Evolutionary conservation across 352 stramenopile species (phyloP).

Genomic region (Blastocystis sp.): DNA sequence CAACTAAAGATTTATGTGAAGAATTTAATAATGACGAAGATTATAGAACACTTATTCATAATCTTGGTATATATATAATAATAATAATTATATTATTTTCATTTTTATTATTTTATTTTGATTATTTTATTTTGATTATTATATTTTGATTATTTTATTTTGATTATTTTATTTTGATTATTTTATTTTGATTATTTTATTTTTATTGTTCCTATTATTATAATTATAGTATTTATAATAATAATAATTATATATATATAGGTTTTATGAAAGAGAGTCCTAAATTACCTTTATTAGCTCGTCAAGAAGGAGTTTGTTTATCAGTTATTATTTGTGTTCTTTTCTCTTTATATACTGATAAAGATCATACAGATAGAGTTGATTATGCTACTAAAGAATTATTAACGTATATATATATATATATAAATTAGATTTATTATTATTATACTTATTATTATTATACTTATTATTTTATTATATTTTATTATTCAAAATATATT

Average conservation of each 20-base stretch:
- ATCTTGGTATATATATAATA: slow-evolving; percentile 24
- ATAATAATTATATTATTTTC: no score
- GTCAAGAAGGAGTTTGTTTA: slow-evolving; percentile 22
- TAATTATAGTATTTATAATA: no score
- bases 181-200: no score
- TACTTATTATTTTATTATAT: no score
- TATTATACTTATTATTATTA: no score
- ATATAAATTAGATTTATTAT: no score
- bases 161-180: no score
- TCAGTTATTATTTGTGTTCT: slow-evolving; percentile 33
- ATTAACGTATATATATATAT: slow-evolving; percentile 1
- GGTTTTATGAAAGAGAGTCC: slow-evolving; percentile 18
- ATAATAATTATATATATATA: not conserved
- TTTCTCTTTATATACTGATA: slow-evolving; percentile 33
- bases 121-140: no score
- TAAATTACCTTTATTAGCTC: slow-evolving; percentile 24
- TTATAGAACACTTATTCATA: slow-evolving; percentile 14
- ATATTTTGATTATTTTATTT: no score
- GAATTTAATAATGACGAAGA: slow-evolving; percentile 36
- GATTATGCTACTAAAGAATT: slow-evolving; percentile 20
- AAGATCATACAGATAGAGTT: slow-evolving; percentile 5
- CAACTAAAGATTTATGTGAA: slow-evolving; percentile 11
- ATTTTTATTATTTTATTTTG: no score
- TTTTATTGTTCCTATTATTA: no score
- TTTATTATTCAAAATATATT: no score